phyloP scores from a whole-genome alignment of 768 basidiomycete genomes.

The Tephrocybe sp. region DNA sequence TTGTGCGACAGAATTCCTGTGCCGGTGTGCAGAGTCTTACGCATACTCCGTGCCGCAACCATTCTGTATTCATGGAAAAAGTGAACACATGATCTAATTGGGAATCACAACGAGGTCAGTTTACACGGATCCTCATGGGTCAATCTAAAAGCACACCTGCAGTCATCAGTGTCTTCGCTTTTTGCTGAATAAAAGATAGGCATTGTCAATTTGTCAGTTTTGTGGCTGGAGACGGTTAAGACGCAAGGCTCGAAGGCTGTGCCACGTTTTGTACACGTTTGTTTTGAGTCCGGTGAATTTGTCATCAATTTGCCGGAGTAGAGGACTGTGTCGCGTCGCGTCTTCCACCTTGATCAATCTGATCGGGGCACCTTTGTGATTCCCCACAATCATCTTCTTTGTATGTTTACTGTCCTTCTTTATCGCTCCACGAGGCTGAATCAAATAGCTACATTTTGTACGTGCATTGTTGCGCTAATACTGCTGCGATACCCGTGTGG shows the following conservation, averaged over 20 bases:
- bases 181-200: no score
- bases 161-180: background rate
- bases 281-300: slow-evolving; percentile 9
- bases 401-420: background rate
- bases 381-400: background rate
- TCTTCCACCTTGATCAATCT: background rate
- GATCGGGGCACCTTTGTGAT: background rate
- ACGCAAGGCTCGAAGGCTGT: slow-evolving; percentile 4
- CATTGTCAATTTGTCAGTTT: no score
- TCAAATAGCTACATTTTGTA: no score
- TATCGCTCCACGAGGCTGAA: background rate
- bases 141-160: background rate
- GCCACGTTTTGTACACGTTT: slow-evolving; percentile 13
- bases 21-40: slow-evolving; percentile 7
- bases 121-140: background rate
- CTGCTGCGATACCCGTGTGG: no score
- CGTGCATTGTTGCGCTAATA: no score
- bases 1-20: background rate
- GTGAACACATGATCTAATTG: slow-evolving; percentile 1
- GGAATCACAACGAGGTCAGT: slow-evolving; percentile 7
- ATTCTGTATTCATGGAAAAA: background rate
- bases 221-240: no score
- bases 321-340: background rate
- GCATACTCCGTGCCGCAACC: background rate
- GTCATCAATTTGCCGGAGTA: background rate